Evolutionary conservation across 176 grass and related monocot genomes (phyloP).

Genomic region (Microstegium vimineum): DNA sequence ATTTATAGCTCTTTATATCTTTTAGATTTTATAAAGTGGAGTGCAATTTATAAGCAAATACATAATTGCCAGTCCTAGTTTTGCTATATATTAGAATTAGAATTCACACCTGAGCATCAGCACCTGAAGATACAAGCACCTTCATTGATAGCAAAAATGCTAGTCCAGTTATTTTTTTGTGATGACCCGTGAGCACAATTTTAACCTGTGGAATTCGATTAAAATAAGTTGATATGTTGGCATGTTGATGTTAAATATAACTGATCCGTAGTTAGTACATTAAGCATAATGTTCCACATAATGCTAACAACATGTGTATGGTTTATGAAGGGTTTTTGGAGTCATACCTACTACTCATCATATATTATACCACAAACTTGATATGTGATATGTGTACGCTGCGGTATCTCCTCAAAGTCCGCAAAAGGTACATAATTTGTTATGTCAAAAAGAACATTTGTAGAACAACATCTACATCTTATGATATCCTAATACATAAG

Average conservation of each 20-base stretch:
- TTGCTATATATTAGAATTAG: not conserved
- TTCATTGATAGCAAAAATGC: slow-evolving; percentile 40
- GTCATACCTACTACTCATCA: too few relatives aligned
- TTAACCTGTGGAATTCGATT: slow-evolving; percentile 1
- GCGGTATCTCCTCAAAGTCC: not conserved
- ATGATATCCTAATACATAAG: not conserved
- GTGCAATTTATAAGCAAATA: not conserved
- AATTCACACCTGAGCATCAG: slow-evolving; percentile 27
- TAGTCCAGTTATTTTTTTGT: slow-evolving; percentile 60
- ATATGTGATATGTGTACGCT: not conserved
- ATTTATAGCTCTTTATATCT: too few relatives aligned
- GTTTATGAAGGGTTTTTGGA: too few relatives aligned
- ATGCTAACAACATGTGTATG: too few relatives aligned
- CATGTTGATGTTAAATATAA: not conserved
- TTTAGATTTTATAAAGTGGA: too few relatives aligned
- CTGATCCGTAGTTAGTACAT: not conserved
- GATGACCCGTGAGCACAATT: slow-evolving; percentile 49
- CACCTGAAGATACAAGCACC: slow-evolving; percentile 13
- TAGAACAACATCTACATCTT: not conserved
- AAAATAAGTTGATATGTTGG: not conserved
- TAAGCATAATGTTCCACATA: not conserved
- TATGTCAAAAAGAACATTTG: not conserved
- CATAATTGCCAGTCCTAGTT: not conserved
- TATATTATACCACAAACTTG: not conserved
- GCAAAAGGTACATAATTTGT: not conserved